These are phyloP conservation scores for Aspergillus pseudonomiae DNA, from an alignment of 2,329 filamentous ascomycete species.

Conservation along the genomic window DNA sequence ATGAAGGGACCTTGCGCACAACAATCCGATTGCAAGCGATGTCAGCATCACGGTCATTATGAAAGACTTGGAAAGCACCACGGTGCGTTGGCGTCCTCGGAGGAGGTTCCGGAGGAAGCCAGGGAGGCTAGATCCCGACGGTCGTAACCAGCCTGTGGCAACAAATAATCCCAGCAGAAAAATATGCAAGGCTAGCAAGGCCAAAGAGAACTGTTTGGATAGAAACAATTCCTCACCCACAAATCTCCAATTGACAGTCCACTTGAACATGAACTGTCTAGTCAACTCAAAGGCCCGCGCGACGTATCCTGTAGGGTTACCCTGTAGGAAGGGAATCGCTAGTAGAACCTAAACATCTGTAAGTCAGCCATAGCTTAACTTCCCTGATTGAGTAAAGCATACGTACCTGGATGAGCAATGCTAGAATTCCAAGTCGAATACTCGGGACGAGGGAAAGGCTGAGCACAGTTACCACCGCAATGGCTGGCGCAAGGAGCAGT, in stretches of 20 bases:
- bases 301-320: conserved; percentile 72
- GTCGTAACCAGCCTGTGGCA: conserved; percentile 70
- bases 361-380: not conserved
- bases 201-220: conserved; percentile 67
- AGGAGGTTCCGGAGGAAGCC: conserved; percentile 57
- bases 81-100: conserved; percentile 58
- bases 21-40: conserved; percentile 75
- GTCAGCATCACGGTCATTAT: conserved; percentile 76
- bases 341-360: conserved; percentile 50
- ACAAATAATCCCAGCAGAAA: conserved; percentile 69
- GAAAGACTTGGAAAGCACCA: conserved; percentile 69
- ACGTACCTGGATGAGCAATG: conserved; percentile 74
- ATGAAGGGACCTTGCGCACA: conserved; percentile 86
- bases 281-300: conserved; percentile 87
- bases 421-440: conserved; percentile 70
- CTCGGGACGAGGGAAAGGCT: conserved; percentile 68
- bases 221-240: conserved; percentile 82
- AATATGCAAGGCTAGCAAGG: conserved; percentile 67
- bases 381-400: not conserved
- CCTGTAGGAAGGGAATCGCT: conserved; percentile 67
- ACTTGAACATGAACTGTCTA: conserved; percentile 90
- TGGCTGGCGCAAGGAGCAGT: conserved; percentile 77
- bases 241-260: conserved; percentile 99
- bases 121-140: conserved; percentile 62
- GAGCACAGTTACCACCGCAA: conserved; percentile 76